phyloP scores from a whole-genome alignment of 176 grass and related monocot genomes.

The Aegilops sharonensis region DNA sequence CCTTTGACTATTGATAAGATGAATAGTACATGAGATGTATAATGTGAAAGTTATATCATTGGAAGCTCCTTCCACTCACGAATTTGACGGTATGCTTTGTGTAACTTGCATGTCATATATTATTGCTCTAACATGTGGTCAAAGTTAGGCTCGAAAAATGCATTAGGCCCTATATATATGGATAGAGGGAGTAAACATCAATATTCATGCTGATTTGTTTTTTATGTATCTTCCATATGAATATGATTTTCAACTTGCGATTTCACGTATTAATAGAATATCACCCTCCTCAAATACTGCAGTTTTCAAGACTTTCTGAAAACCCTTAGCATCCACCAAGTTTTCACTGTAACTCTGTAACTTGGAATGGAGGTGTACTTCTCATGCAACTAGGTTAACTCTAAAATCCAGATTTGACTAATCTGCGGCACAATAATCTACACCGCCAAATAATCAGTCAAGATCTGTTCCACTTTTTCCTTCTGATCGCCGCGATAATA shows the following conservation, averaged over 20 bases:
- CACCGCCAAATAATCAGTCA: neutral
- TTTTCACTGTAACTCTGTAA: neutral
- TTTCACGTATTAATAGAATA: neutral
- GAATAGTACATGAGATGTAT: too few relatives aligned
- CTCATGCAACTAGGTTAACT: neutral
- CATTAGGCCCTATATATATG: too few relatives aligned
- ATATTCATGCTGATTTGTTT: neutral
- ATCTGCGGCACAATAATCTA: neutral
- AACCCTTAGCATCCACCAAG: neutral
- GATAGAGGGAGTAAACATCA: neutral
- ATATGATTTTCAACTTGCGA: neutral
- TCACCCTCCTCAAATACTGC: neutral
- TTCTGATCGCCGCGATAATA: too few relatives aligned
- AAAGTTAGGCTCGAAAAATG: too few relatives aligned
- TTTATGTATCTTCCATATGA: slow-evolving; percentile 3
- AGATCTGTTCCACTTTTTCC: too few relatives aligned
- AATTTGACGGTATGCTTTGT: too few relatives aligned
- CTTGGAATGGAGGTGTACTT: neutral
- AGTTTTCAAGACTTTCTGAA: neutral
- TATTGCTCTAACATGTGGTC: too few relatives aligned
- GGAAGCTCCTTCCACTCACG: too few relatives aligned
- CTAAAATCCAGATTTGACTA: neutral
- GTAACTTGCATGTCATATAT: too few relatives aligned
- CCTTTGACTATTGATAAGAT: too few relatives aligned
- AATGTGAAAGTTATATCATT: too few relatives aligned